phyloP scores from a whole-genome alignment of 371 early-diverging fungal species.

The Mucor ambiguus region DNA sequence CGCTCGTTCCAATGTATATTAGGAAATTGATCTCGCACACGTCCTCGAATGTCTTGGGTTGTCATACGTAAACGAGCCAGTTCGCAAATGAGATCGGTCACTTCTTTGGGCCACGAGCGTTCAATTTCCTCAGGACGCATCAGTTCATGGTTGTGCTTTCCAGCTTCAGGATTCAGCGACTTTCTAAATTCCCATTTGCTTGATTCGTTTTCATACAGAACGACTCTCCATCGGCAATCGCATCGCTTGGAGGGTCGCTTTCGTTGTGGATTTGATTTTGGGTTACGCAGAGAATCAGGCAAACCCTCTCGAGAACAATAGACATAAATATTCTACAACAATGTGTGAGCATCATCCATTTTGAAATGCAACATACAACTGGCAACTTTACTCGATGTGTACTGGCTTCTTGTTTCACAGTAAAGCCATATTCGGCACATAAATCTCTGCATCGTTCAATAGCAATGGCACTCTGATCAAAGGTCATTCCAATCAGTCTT shows the following conservation, averaged over 20 bases:
- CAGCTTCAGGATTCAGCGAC: conserved; percentile 61
- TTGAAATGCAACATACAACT: neutral
- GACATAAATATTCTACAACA: conserved; percentile 60
- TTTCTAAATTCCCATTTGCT: conserved; percentile 62
- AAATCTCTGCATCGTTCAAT: conserved; percentile 50
- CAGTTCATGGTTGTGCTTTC: conserved; percentile 61
- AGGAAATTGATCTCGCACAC: conserved; percentile 57
- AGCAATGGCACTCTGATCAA: conserved; percentile 33
- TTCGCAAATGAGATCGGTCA: conserved; percentile 56
- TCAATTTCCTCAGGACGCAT: conserved; percentile 61
- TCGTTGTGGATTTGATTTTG: conserved; percentile 57
- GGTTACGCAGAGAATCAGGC: conserved; percentile 61
- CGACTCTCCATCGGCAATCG: conserved; percentile 67
- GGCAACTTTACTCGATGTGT: conserved; percentile 48
- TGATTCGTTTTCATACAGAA: conserved; percentile 51
- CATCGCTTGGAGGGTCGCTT: conserved; percentile 64
- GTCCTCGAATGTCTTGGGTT: conserved; percentile 57
- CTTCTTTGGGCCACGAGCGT: conserved; percentile 58
- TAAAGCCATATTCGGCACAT: conserved; percentile 57
- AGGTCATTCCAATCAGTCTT: conserved; percentile 32
- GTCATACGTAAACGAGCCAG: conserved; percentile 51
- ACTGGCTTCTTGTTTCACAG: conserved; percentile 60
- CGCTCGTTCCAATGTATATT: conserved; percentile 66
- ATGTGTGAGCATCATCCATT: neutral
- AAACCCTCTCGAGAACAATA: conserved; percentile 70